Percentiles rank a stretch among this genome's conserved stretches.
phyloP scores from a whole-genome alignment of 768 basidiomycete species.

The Phlebiopsis gigantea region DNA sequence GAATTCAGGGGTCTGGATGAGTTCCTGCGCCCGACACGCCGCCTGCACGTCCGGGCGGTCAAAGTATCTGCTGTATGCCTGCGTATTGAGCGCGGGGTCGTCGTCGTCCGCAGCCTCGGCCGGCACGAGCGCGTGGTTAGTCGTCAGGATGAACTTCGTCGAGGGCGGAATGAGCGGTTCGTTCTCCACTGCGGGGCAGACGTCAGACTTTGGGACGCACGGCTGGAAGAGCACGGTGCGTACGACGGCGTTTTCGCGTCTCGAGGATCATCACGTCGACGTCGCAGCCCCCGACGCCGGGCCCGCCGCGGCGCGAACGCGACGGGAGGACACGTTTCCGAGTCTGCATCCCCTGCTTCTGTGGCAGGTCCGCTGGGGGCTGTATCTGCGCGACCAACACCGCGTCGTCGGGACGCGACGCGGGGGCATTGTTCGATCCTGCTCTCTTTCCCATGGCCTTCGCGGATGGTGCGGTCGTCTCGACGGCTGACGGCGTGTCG shows the following conservation, averaged over 20 bases:
- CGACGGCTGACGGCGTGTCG: neutral
- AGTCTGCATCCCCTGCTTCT: slow-evolving; percentile 19
- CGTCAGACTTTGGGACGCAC: neutral
- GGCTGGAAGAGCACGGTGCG: slow-evolving; percentile 23
- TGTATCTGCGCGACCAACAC: neutral
- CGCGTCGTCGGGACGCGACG: neutral
- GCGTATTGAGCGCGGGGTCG: slow-evolving; percentile 44
- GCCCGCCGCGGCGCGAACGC: slow-evolving; percentile 74
- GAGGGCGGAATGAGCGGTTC: slow-evolving; percentile 64
- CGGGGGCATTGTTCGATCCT: neutral
- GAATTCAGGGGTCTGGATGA: slow-evolving; percentile 79
- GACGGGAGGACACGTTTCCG: slow-evolving; percentile 79
- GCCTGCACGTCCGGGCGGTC: slow-evolving; percentile 71
- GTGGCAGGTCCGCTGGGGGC: neutral
- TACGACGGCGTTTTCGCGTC: slow-evolving; percentile 71
- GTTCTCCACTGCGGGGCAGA: slow-evolving; percentile 48
- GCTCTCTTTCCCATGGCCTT: slow-evolving; percentile 6
- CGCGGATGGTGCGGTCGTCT: neutral
- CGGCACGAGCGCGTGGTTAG: slow-evolving; percentile 51
- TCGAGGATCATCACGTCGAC: slow-evolving; percentile 82
- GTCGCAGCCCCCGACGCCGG: slow-evolving; percentile 75
- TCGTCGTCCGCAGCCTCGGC: slow-evolving; percentile 33
- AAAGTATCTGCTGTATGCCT: slow-evolving; percentile 69
- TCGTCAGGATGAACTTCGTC: slow-evolving; percentile 69
- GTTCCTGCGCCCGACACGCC: slow-evolving; percentile 60